Evolutionary conservation across 176 grass and related monocot species (phyloP).

Genomic region (Thinopyrum elongatum): DNA sequence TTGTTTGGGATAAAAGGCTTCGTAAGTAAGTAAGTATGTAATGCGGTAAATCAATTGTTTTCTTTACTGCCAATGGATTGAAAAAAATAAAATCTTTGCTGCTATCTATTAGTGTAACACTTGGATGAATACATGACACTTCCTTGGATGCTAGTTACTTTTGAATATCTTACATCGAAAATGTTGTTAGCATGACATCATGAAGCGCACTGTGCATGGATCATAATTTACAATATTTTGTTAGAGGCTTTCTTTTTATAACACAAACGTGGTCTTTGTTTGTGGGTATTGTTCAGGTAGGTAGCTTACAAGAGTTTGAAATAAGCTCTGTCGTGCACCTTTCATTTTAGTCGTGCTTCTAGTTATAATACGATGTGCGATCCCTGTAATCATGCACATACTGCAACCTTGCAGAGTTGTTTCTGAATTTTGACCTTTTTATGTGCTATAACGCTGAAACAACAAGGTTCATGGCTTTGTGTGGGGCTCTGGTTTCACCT

Average conservation of each 20-base stretch:
- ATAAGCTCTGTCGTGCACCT: neutral
- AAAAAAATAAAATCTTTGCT: too few species aligned
- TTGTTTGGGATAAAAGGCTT: too few species aligned
- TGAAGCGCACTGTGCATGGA: neutral
- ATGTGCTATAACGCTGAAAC: too few species aligned
- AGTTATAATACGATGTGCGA: neutral
- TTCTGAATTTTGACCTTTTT: too few species aligned
- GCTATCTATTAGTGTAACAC: neutral
- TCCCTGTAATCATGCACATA: too few species aligned
- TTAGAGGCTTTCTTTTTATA: neutral
- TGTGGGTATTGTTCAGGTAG: neutral
- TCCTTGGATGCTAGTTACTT: neutral
- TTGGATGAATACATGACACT: neutral
- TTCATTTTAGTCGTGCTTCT: neutral
- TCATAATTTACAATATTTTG: neutral
- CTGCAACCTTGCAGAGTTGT: too few species aligned
- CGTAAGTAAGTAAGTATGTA: too few species aligned
- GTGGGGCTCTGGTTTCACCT: too few species aligned
- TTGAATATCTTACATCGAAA: too few species aligned
- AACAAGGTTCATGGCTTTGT: too few species aligned
- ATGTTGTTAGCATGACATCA: neutral
- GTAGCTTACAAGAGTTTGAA: neutral
- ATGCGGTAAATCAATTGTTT: too few species aligned
- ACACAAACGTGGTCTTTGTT: neutral
- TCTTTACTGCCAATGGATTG: too few species aligned